Percentiles rank a stretch among this genome's conserved stretches.
Evolutionary conservation across 345 rosid genomes (phyloP).

Genomic region (Capsella bursapastoris): DNA sequence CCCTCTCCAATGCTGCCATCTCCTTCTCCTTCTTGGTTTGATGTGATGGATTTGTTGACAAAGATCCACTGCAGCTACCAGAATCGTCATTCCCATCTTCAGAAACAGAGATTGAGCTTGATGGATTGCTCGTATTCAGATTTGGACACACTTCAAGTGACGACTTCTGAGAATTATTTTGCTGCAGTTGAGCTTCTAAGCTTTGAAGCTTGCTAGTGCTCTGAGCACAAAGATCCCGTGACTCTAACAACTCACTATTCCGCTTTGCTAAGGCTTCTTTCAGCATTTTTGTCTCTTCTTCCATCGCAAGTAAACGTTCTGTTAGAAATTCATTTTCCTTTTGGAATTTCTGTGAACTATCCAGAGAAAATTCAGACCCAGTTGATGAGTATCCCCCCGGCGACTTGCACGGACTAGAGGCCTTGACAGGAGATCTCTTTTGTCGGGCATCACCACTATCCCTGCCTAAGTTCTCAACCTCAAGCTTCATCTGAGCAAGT

Average conservation of each 20-base stretch:
- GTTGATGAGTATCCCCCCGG: conserved; percentile 48
- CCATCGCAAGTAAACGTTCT: conserved; percentile 80
- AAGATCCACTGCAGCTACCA: conserved; percentile 74
- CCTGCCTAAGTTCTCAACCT: conserved; percentile 87
- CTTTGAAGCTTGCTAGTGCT: conserved; percentile 76
- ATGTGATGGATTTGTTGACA: conserved; percentile 56
- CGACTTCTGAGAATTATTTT: conserved; percentile 55
- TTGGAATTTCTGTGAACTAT: conserved; percentile 68
- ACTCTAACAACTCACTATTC: conserved; percentile 84
- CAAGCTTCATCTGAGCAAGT: conserved; percentile 95
- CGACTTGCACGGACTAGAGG: conserved; percentile 60
- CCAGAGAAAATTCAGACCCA: conserved; percentile 65
- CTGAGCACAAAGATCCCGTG: conserved; percentile 84
- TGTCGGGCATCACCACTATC: conserved; percentile 68
- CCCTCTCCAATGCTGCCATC: conserved; percentile 49
- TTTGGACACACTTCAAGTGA: conserved; percentile 61
- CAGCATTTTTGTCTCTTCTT: conserved; percentile 95
- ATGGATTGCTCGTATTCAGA: conserved; percentile 67
- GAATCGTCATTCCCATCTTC: conserved; percentile 93
- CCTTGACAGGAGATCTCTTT: conserved; percentile 75
- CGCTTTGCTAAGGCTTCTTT: conserved; percentile 95
- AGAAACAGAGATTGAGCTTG: conserved; percentile 76
- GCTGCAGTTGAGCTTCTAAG: conserved; percentile 71
- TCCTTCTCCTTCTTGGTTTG: conserved; percentile 63
- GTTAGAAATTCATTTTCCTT: conserved; percentile 81